A percentile compares a stretch with the other conserved stretches of the same genome.
Conservation (phyloP, 352 stramenopile species). For the Phytophthora agathidicida region DNA sequence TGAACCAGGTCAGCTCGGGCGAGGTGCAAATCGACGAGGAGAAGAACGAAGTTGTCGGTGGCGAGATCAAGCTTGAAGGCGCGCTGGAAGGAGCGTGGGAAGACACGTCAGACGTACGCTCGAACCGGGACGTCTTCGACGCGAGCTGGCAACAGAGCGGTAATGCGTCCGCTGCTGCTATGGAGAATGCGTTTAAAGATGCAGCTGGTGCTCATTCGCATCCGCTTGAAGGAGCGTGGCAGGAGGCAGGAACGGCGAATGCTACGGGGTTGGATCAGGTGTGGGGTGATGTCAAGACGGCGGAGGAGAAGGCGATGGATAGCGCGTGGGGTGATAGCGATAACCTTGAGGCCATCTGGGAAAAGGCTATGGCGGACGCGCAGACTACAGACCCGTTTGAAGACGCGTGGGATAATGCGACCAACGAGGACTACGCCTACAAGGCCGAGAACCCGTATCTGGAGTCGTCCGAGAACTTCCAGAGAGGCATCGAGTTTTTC, state of each 20-base stretch:
- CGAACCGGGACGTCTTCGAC: conserved; percentile 71
- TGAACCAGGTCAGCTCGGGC: conserved; percentile 78
- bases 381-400: conserved; percentile 78
- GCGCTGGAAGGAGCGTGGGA: conserved; percentile 73
- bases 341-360: conserved; percentile 75
- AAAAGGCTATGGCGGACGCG: conserved; percentile 78
- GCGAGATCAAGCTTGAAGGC: conserved; percentile 46
- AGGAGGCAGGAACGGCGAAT: conserved; percentile 30
- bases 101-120: conserved; percentile 49
- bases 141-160: conserved; percentile 52
- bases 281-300: conserved; percentile 54
- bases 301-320: conserved; percentile 62
- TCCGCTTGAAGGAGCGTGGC: conserved; percentile 51
- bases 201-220: conserved; percentile 26
- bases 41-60: conserved; percentile 69
- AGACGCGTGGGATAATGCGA: conserved; percentile 68
- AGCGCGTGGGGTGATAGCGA: conserved; percentile 64
- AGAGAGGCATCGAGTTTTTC: conserved; percentile 86
- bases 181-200: conserved; percentile 66
- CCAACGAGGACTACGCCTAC: conserved; percentile 71
- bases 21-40: conserved; percentile 82
- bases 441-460: conserved; percentile 79
- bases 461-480: conserved; percentile 72
- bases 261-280: conserved; percentile 46
- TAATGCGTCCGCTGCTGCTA: conserved; percentile 30